Conservation (phyloP, 768 basidiomycete genomes). For the Boletales sp. region DNA sequence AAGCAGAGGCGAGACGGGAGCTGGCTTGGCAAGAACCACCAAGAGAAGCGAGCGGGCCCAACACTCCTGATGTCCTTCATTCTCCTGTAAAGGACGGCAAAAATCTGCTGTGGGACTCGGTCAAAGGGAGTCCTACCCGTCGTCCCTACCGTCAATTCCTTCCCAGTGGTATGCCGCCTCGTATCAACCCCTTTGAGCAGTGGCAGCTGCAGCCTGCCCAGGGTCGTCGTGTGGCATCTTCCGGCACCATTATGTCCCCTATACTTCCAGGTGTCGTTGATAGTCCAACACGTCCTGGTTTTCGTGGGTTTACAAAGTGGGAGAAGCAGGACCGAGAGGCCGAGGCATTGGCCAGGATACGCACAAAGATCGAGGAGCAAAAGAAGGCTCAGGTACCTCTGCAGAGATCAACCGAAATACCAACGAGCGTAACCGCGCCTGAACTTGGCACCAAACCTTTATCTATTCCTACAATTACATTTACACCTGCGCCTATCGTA, state of each 20-base stretch:
- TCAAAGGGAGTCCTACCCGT: conserved; percentile 41
- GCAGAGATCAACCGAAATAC: conserved; percentile 33
- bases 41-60: conserved; percentile 40
- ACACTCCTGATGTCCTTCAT: conserved; percentile 37
- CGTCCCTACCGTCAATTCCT: conserved; percentile 48
- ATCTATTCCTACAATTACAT: conserved; percentile 26
- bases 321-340: conserved; percentile 86
- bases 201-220: conserved; percentile 32
- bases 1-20: conserved; percentile 56
- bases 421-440: conserved; percentile 22
- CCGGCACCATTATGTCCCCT: conserved; percentile 25
- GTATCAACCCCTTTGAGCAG: conserved; percentile 49
- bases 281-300: conserved; percentile 48
- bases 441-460: conserved; percentile 18
- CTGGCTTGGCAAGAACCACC: conserved; percentile 68
- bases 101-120: conserved; percentile 65
- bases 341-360: conserved; percentile 68
- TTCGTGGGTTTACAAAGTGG: conserved; percentile 68
- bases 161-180: conserved; percentile 39
- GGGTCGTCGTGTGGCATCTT: conserved; percentile 43
- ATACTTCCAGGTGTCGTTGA: conserved; percentile 39
- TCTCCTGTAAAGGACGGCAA: conserved; percentile 51
- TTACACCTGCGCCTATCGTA: conserved; percentile 21
- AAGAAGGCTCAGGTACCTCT: conserved; percentile 37
- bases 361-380: conserved; percentile 47